Evolutionary conservation across 805 yeast species (phyloP), one percentile per base, ranked within the genome.

Genomic region (Sporopachydermia quercuum): DNA sequence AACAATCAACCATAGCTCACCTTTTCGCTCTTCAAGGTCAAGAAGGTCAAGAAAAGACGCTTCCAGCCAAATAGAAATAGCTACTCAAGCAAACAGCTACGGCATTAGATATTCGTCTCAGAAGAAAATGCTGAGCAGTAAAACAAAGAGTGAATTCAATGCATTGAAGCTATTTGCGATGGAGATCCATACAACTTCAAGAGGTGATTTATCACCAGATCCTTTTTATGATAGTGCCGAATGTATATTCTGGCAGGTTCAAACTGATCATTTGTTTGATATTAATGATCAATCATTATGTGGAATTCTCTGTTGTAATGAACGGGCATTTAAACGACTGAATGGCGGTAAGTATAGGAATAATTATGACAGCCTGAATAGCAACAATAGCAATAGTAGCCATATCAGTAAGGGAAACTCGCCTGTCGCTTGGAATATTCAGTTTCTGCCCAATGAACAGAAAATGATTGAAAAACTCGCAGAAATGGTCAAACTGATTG

Each of bases 121-220:
- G 40, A 49, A 36, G 30, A 58, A 54, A 45, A n/a, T n/a, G n/a
- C n/a, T n/a, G n/a, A 61, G 56, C 30, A 53, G 49, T 34, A 55
- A 61, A 47, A 56, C 51, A 40, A 65, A 65, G 3, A 63, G 52
- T 45, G 66, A 60, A 2, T 70, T 62, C 43, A 65, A 63, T 38
- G 60, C 67, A 17, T 50, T 86, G 49, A 65, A 78, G 0, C 63
- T 74, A n/a, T 56, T 86, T 23, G 61, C 70, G 4, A 45, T 84
- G 40, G 97, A 89, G 49, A 52, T 84, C 0, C 87, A 78, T 55
- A 75, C 71, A 0, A 68, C 68, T 36, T 69, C 79, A 0, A 53
- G 73, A n/a, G 66, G 56, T 0, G 62, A 57, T 4, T 54, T 62
- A 6, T 47, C 53, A 4, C 89, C 96, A 0, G 79, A 85, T 49